A percentile compares a stretch with the other conserved stretches of the same genome.
phyloP scores from a whole-genome alignment of 345 rosid genomes.

The Rhodamnia argentea region DNA sequence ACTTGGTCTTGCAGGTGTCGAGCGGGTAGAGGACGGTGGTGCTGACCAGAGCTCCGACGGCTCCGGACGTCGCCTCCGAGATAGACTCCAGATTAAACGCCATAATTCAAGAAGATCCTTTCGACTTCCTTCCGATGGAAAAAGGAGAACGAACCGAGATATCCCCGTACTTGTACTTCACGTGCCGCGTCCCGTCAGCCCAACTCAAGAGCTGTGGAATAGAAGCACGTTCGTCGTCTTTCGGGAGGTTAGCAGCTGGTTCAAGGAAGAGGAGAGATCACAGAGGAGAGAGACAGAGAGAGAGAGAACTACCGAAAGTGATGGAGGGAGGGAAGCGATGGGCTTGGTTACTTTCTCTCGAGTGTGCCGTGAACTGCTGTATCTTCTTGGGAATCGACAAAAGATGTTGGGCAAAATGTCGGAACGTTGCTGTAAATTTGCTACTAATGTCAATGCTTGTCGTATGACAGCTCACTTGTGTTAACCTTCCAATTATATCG shows the following conservation, averaged over 20 bases:
- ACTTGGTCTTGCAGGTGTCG: constrained; percentile 79
- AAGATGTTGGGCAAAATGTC: too few species aligned
- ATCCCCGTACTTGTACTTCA: not conserved
- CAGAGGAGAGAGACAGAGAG: not conserved
- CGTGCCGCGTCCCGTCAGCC: not conserved
- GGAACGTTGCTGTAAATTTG: too few species aligned
- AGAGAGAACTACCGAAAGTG: not conserved
- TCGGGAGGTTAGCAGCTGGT: not conserved
- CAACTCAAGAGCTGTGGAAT: not conserved
- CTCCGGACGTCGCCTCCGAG: constrained; percentile 77
- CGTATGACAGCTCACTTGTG: too few species aligned
- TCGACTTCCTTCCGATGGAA: not conserved
- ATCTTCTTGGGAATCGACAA: constrained; percentile 19
- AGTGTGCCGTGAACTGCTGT: not conserved
- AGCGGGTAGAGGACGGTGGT: constrained; percentile 78
- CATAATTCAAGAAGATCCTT: not conserved
- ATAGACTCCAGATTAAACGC: constrained; percentile 56
- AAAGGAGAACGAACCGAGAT: not conserved
- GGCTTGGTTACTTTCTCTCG: not conserved
- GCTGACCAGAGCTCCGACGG: constrained; percentile 66
- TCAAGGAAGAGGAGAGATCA: not conserved
- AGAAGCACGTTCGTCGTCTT: not conserved
- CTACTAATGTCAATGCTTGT: too few species aligned
- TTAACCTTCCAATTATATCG: too few species aligned
- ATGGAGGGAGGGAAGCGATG: constrained; percentile 4